Base-by-base conservation (phyloP, 2,329 filamentous ascomycete genomes). In the Scorias spongiosa region DNA sequence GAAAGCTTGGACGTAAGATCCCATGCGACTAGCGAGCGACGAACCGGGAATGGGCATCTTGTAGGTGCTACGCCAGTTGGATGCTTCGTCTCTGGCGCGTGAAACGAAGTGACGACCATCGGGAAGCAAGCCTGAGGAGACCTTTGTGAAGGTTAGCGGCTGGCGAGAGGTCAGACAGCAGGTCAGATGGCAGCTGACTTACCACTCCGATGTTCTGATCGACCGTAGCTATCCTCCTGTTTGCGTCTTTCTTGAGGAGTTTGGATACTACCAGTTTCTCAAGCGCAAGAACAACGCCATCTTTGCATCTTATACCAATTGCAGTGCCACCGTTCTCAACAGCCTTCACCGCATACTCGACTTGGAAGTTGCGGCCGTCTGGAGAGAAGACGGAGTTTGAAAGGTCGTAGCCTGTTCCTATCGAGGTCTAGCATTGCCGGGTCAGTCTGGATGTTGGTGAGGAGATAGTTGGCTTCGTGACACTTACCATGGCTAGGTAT, bases 341-440 rank as follows among this genome's bases (percentile, higher is more conserved):
- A 45, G 91, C 91, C 74, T 98, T 98, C 57, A 93, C 83, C 54
- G 91, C 91, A 66, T 98, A 98, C 75, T 98, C 91, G 66, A 81
- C 78, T 69, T 98, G 91, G 68, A 98, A 98, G 68, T 98, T 98
- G 57, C 91, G 84, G 63, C 91, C 91, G 70, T 98, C 91, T 54
- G 91, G 91, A 41, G 91, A 96, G 75, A 96, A 98, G 72, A 96
- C 93, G 61, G 91, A 96, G 77, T 98, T 98, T 65, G 86, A 86
- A 59, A 98, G 82, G 78, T 98, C 91, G 72, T 98, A 98, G 62
- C 91, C 91, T 60, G 91, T 98, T 63, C 91, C 91, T 83, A 98
- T 98, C 63, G 91, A 98, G 61, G 91, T 98, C 91, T 98, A 40
- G 10, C 20, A 26, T 26, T 26, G 42, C 4, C 7, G 20, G 20